Evolutionary conservation across 2,329 filamentous ascomycete species (phyloP), one percentile per base, ranked within the genome.

Genomic region (Helicocarpus griseus): DNA sequence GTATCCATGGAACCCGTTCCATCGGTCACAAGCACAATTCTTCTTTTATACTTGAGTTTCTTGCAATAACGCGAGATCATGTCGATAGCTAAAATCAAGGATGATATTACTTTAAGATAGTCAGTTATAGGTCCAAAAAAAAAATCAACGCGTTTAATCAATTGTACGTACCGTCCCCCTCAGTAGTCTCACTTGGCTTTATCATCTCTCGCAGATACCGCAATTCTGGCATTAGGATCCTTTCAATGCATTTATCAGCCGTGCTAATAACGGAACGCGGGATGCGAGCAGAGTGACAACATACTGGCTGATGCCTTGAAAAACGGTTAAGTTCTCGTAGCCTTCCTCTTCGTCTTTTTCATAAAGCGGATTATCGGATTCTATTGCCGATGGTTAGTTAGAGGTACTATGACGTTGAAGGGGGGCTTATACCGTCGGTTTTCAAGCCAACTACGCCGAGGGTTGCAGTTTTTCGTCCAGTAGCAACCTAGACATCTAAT

Each of bases 1-100:
- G 75, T 78, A 56, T 91, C 87, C 65, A 95, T 85, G 2, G 72
- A 65, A 0, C 85, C 85, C 51, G 79, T 78, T 0, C 84, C 93
- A 68, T 96, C 86, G 0, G 93, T 97, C 46, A 97, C 76, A 2
- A 98, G 77, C 35, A 91, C 79, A 57, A 98, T 89, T 63, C 81
- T 85, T 60, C 88, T 79, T 59, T 80, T 82, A 71, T 83, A 90
- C 72, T 95, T 89, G 55, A 90, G 77, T 63, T 87, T 86, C 69
- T 85, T 90, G 58, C 87, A 93, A 53, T 85, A 83, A 0, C 76
- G 79, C 53, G 78, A 77, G 51, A 98, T 95, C 85, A 96, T 89
- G 58, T 90, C 80, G 31, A 93, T 81, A 0, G 89, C 93, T 47
- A 97, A 69, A 36, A 95, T 83, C 53, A 97, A 77, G 3, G 90